Conservation (phyloP, 345 rosid species). For the Syzygium grande region DNA sequence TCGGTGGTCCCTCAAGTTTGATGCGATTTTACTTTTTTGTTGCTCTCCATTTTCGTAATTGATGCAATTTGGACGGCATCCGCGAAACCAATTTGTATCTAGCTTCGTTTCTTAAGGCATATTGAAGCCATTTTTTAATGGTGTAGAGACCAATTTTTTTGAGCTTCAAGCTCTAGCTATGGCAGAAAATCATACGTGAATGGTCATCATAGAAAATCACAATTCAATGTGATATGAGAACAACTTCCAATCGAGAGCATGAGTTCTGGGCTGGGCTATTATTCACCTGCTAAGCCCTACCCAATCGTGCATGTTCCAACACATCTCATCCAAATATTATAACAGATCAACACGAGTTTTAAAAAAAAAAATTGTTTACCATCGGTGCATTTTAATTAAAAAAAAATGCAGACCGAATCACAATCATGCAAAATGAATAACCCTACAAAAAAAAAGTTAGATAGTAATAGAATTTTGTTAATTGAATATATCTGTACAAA, state of each 20-base stretch:
- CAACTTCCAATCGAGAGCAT: neutral
- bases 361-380: neutral
- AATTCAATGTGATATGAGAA: neutral
- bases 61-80: neutral
- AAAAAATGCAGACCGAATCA: neutral
- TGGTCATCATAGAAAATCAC: no score
- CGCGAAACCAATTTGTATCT: rapidly evolving
- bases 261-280: neutral
- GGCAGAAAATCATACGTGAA: neutral
- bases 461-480: neutral
- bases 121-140: neutral
- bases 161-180: neutral
- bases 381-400: neutral
- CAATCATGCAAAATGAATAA: neutral
- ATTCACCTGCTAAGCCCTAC: neutral
- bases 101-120: neutral
- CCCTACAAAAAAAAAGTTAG: neutral
- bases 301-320: neutral
- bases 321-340: neutral
- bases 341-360: neutral
- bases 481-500: neutral
- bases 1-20: neutral
- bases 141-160: neutral
- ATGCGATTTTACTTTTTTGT: neutral
- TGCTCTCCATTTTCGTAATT: neutral